Percentiles rank a stretch among this genome's conserved stretches.
phyloP scores from a whole-genome alignment of 768 basidiomycete genomes.

The Trametes gibbosa region DNA sequence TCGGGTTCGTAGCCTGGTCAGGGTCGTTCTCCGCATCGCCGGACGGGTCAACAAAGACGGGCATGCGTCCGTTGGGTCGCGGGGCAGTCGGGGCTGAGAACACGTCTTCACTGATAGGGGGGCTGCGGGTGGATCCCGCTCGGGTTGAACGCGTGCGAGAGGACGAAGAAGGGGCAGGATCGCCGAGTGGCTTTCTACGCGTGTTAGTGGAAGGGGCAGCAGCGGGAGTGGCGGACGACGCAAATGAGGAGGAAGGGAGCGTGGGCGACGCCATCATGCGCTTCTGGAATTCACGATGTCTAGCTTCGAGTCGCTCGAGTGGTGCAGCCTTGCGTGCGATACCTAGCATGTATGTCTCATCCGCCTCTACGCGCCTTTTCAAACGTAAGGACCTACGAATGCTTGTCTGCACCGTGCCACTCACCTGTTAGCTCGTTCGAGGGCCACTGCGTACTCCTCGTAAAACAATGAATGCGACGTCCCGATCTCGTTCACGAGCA shows the following conservation, averaged over 20 bases:
- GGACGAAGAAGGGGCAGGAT: slow-evolving; percentile 37
- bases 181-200: slow-evolving; percentile 44
- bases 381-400: not conserved
- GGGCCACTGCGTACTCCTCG: slow-evolving; percentile 84
- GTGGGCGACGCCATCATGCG: slow-evolving; percentile 70
- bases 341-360: slow-evolving; percentile 83
- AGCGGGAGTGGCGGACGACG: slow-evolving; percentile 25
- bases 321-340: slow-evolving; percentile 82
- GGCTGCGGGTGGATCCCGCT: slow-evolving; percentile 29
- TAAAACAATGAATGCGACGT: slow-evolving; percentile 78
- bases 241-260: slow-evolving; percentile 33
- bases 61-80: slow-evolving; percentile 55
- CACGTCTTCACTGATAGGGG: slow-evolving; percentile 28
- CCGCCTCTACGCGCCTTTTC: slow-evolving; percentile 80
- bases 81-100: slow-evolving; percentile 34
- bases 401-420: slow-evolving; percentile 20
- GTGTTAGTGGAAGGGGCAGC: slow-evolving; percentile 34
- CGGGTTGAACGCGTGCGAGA: slow-evolving; percentile 20
- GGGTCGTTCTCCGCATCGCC: slow-evolving; percentile 38
- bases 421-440: slow-evolving; percentile 83
- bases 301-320: slow-evolving; percentile 71
- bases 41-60: slow-evolving; percentile 71
- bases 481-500: slow-evolving; percentile 90
- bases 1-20: slow-evolving; percentile 33
- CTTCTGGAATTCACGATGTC: slow-evolving; percentile 86